These are phyloP conservation scores for Verruconis gallopava DNA, from an alignment of 2,329 filamentous ascomycete genomes.

Conservation along the genomic window DNA sequence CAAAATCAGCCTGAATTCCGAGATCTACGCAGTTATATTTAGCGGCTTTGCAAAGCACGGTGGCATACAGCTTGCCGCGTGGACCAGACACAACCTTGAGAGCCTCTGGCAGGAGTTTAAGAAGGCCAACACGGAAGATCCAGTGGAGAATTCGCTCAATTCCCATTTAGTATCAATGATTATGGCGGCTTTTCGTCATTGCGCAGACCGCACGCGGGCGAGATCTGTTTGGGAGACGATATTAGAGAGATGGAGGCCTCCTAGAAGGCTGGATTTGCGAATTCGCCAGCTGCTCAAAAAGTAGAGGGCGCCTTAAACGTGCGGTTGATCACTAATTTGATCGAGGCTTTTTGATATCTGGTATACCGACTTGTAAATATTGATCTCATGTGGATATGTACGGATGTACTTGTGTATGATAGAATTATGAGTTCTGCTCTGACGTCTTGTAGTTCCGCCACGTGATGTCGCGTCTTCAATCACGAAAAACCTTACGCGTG, in stretches of 20 bases:
- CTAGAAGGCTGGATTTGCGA: too few relatives aligned
- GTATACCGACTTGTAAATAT: too few relatives aligned
- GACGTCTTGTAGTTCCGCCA: too few relatives aligned
- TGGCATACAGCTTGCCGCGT: conserved; percentile 49
- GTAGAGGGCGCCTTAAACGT: too few relatives aligned
- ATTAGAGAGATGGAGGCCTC: conserved; percentile 21
- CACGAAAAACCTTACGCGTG: too few relatives aligned
- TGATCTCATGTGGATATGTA: too few relatives aligned
- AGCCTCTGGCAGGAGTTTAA: conserved; percentile 55
- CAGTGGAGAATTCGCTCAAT: conserved; percentile 13
- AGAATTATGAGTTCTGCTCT: too few relatives aligned
- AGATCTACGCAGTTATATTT: conserved; percentile 70
- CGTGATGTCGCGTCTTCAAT: too few relatives aligned
- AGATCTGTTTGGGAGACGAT: conserved; percentile 41
- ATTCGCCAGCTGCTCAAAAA: too few relatives aligned
- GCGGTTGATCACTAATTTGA: too few relatives aligned
- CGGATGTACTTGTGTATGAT: too few relatives aligned
- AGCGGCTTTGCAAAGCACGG: conserved; percentile 71
- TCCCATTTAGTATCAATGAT: conserved; percentile 41
- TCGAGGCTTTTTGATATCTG: too few relatives aligned
- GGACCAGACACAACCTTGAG: conserved; percentile 58
- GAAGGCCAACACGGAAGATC: conserved; percentile 21
- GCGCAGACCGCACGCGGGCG: conserved; percentile 39
- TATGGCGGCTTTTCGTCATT: conserved; percentile 51
- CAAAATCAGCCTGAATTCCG: conserved; percentile 55